These are phyloP conservation scores for Oryza meyeriana DNA, from an alignment of 176 grass and related monocot genomes.

Conservation along the genomic window DNA sequence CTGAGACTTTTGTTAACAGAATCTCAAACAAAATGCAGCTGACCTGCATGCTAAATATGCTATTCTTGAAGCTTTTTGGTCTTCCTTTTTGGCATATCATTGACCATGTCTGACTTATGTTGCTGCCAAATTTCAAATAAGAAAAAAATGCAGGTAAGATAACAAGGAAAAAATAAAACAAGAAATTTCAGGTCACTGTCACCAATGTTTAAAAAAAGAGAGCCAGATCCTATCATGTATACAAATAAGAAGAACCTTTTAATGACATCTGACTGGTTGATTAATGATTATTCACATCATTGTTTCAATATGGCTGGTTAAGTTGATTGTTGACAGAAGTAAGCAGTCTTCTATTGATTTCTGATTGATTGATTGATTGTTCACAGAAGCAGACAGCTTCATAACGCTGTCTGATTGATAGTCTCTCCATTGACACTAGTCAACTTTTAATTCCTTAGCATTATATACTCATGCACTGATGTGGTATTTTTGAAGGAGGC, in stretches of 20 bases:
- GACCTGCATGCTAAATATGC: neutral
- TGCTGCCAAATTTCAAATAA: constrained; percentile 36
- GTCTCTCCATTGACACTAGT: neutral
- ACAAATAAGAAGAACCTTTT: neutral
- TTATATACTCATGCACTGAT: neutral
- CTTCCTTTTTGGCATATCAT: constrained; percentile 27
- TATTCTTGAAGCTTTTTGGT: constrained; percentile 37
- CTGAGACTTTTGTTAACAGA: neutral
- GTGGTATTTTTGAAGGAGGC: neutral
- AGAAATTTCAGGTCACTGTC: neutral
- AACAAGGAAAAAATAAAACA: neutral
- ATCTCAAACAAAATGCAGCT: constrained; percentile 21
- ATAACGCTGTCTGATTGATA: constrained; percentile 3
- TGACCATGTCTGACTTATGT: constrained; percentile 32
- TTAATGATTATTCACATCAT: neutral
- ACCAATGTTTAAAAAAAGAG: constrained; percentile 6
- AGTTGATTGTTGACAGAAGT: neutral
- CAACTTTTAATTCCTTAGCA: neutral
- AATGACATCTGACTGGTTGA: neutral
- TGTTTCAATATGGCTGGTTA: constrained; percentile 3
- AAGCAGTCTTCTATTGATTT: neutral
- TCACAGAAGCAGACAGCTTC: neutral
- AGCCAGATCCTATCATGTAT: constrained; percentile 1
- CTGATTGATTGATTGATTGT: constrained; percentile 12
- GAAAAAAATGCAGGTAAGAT: neutral